These are phyloP conservation scores for Metschnikowia santaceciliae DNA, from an alignment of 805 yeast species.

Conservation along the genomic window DNA sequence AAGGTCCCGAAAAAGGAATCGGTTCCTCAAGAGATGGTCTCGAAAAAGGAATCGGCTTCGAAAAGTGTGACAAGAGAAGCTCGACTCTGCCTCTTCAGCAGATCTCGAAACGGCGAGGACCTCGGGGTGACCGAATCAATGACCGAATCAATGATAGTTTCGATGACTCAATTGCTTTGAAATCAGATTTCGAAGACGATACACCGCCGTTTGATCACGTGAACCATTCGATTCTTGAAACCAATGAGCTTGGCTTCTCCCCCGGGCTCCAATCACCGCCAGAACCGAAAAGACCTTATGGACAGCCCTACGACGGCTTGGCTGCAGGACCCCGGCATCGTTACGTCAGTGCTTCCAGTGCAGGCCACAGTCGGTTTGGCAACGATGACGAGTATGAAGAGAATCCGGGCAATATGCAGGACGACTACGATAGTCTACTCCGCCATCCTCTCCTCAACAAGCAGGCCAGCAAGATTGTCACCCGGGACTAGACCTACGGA, in stretches of 20 bases:
- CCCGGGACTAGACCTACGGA: background rate
- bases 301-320: background rate
- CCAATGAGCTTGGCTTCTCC: conserved; percentile 28
- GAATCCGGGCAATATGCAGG: background rate
- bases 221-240: conserved; percentile 22
- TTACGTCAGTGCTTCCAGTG: background rate
- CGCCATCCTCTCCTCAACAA: conserved; percentile 33
- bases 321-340: background rate
- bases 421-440: background rate
- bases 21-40: too few species aligned
- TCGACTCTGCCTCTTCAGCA: conserved; percentile 25
- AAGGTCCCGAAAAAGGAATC: too few species aligned
- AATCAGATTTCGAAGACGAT: conserved; percentile 26
- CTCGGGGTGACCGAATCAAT: conserved; percentile 19
- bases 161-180: conserved; percentile 23
- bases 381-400: background rate
- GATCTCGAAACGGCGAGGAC: conserved; percentile 7
- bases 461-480: conserved; percentile 19
- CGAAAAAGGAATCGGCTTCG: background rate
- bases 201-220: conserved; percentile 27
- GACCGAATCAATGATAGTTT: conserved; percentile 26
- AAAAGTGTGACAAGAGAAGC: conserved; percentile 16
- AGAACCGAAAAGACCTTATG: background rate
- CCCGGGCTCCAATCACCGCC: conserved; percentile 19
- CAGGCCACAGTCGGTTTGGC: conserved; percentile 1